phyloP scores from a whole-genome alignment of 106 monocot genomes.

The Allium cepa region DNA sequence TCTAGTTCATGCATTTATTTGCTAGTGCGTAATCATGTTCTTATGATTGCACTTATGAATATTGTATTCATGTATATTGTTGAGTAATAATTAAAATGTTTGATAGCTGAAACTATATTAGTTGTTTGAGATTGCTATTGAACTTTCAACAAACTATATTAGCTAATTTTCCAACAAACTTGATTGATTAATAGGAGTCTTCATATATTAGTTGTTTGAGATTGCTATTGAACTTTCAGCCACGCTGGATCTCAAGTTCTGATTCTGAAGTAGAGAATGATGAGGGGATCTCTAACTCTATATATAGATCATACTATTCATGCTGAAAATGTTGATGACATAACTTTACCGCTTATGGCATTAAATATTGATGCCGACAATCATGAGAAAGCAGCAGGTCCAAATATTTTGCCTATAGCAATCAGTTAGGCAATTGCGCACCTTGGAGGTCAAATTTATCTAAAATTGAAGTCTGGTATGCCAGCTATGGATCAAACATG shows the following conservation, averaged over 20 bases:
- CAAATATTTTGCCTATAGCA: not conserved
- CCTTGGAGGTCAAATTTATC: constrained; percentile 66
- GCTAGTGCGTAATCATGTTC: not conserved
- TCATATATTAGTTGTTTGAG: not conserved
- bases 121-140: not conserved
- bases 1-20: not conserved
- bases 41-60: not conserved
- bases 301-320: constrained; percentile 1
- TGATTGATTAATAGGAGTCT: too few relatives aligned
- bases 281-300: constrained; percentile 11
- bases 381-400: constrained; percentile 7
- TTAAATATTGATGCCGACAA: constrained; percentile 45
- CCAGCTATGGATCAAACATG: constrained; percentile 92
- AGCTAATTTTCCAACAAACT: too few relatives aligned
- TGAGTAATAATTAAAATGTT: not conserved
- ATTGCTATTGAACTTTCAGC: constrained; percentile 16
- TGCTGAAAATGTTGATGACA: constrained; percentile 19
- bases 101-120: not conserved
- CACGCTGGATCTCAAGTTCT: constrained; percentile 30
- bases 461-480: constrained; percentile 88
- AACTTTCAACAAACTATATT: constrained; percentile 10
- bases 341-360: constrained; percentile 34
- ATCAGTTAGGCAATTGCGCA: not conserved
- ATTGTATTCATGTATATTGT: not conserved
- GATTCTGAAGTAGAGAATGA: constrained; percentile 69